A percentile compares a stretch with the other conserved stretches of the same genome.
These are phyloP conservation scores for Aspergillus intermedius DNA, from an alignment of 2,329 filamentous ascomycete species.

Conservation along the genomic window DNA sequence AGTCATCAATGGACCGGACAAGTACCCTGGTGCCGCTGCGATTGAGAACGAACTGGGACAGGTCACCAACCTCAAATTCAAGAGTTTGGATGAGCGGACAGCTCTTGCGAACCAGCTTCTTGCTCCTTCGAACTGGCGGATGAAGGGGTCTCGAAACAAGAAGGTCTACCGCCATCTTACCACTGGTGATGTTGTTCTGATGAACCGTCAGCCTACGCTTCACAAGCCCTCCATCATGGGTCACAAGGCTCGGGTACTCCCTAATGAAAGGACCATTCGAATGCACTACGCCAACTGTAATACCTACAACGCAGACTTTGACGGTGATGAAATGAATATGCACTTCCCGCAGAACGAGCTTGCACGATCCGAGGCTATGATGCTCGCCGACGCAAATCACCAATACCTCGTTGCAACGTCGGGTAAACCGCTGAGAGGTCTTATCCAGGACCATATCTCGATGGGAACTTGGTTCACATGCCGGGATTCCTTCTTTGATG, in stretches of 20 bases:
- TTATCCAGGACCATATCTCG: constrained; percentile 98
- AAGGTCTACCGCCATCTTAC: constrained; percentile 95
- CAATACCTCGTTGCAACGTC: constrained; percentile 93
- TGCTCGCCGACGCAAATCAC: constrained; percentile 92
- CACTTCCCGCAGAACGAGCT: constrained; percentile 98
- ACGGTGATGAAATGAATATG: constrained; percentile 99
- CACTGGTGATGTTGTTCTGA: constrained; percentile 93
- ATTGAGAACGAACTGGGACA: constrained; percentile 96
- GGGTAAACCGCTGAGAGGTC: constrained; percentile 84
- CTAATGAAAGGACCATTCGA: constrained; percentile 92
- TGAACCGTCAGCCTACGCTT: constrained; percentile 97
- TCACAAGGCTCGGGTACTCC: constrained; percentile 83
- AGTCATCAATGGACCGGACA: constrained; percentile 87
- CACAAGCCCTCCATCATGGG: constrained; percentile 99
- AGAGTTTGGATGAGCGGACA: constrained; percentile 78
- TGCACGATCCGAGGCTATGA: constrained; percentile 83
- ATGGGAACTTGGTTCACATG: constrained; percentile 87
- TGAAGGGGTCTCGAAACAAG: constrained; percentile 76
- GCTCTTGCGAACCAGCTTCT: constrained; percentile 90
- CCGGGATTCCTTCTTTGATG: constrained; percentile 82
- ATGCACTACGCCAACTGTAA: constrained; percentile 99
- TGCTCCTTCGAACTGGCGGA: constrained; percentile 68
- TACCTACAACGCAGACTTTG: constrained; percentile 98
- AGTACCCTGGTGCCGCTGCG: constrained; percentile 88
- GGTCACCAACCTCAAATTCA: constrained; percentile 78